phyloP scores from a whole-genome alignment of 106 monocot genomes.

The Narthecium ossifragum region DNA sequence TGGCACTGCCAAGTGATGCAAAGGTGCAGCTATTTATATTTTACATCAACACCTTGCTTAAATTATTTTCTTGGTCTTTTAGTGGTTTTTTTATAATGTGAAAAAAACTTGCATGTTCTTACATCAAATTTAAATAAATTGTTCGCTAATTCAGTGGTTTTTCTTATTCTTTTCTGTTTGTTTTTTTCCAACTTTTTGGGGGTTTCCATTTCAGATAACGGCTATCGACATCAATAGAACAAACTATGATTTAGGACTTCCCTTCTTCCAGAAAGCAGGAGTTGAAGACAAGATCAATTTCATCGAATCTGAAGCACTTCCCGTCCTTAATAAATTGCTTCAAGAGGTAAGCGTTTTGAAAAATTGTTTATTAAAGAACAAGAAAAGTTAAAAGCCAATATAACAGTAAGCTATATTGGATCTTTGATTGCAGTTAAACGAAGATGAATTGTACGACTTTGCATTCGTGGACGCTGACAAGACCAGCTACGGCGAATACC shows the following conservation, averaged over 20 bases:
- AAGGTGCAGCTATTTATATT: slow-evolving; percentile 6
- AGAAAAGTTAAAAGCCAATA: too few relatives aligned
- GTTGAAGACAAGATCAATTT: slow-evolving; percentile 29
- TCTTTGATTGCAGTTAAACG: slow-evolving; percentile 1
- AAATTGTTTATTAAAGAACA: slow-evolving; percentile 1
- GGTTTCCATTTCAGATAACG: slow-evolving; percentile 10
- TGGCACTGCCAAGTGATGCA: slow-evolving; percentile 19
- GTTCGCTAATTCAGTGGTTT: too few relatives aligned
- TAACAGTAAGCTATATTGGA: too few relatives aligned
- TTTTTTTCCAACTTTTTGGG: too few relatives aligned
- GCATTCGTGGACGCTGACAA: slow-evolving; percentile 65
- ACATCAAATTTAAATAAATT: too few relatives aligned
- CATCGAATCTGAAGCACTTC: slow-evolving; percentile 15
- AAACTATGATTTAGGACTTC: slow-evolving; percentile 17
- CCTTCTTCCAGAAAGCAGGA: slow-evolving; percentile 23
- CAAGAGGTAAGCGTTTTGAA: slow-evolving; percentile 11
- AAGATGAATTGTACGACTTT: slow-evolving; percentile 38
- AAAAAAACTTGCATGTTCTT: neutral
- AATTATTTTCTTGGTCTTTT: neutral
- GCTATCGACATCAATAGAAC: slow-evolving; percentile 20
- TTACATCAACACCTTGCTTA: neutral
- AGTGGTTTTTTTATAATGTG: neutral
- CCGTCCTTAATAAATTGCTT: slow-evolving; percentile 14
- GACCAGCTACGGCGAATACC: slow-evolving; percentile 31
- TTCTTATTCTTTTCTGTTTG: too few relatives aligned